Percentiles rank a stretch among this genome's conserved stretches.
phyloP scores from a whole-genome alignment of 768 basidiomycete genomes.

The Tremella mesenterica region DNA sequence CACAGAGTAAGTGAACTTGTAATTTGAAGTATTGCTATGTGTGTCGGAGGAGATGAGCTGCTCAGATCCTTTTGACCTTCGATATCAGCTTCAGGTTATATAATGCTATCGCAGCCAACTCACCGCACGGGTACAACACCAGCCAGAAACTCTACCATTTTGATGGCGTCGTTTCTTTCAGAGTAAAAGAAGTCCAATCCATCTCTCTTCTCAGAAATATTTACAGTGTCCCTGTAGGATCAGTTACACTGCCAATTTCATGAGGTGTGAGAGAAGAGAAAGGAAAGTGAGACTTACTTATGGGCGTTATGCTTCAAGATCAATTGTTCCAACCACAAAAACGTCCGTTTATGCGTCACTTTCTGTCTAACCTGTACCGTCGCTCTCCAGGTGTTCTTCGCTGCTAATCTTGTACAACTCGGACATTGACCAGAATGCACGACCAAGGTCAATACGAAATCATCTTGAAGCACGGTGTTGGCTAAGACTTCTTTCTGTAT shows the following conservation, averaged over 20 bases:
- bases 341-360: slow-evolving; percentile 94
- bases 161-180: slow-evolving; percentile 78
- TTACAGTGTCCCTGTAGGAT: slow-evolving; percentile 61
- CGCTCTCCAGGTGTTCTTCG: slow-evolving; percentile 98
- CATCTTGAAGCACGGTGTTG: slow-evolving; percentile 90
- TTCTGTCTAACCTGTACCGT: slow-evolving; percentile 98
- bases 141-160: slow-evolving; percentile 89
- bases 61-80: slow-evolving; percentile 83
- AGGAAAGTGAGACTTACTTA: slow-evolving; percentile 48
- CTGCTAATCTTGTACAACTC: slow-evolving; percentile 84
- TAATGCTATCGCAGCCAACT: slow-evolving; percentile 29
- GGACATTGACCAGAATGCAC: slow-evolving; percentile 86
- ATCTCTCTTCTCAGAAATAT: slow-evolving; percentile 83
- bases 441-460: slow-evolving; percentile 92
- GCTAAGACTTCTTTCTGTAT: slow-evolving; percentile 98
- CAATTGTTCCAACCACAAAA: slow-evolving; percentile 92
- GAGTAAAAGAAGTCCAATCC: slow-evolving; percentile 97
- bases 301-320: slow-evolving; percentile 94
- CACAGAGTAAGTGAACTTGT: slow-evolving; percentile 94
- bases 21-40: slow-evolving; percentile 85
- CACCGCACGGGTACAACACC: slow-evolving; percentile 82
- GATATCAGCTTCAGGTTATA: not conserved
- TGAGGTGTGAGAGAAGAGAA: too few relatives aligned
- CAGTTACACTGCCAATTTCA: not conserved
- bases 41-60: slow-evolving; percentile 88